These are phyloP conservation scores for Phytopythium mirpurense DNA, from an alignment of 352 stramenopile species.

Conservation along the genomic window DNA sequence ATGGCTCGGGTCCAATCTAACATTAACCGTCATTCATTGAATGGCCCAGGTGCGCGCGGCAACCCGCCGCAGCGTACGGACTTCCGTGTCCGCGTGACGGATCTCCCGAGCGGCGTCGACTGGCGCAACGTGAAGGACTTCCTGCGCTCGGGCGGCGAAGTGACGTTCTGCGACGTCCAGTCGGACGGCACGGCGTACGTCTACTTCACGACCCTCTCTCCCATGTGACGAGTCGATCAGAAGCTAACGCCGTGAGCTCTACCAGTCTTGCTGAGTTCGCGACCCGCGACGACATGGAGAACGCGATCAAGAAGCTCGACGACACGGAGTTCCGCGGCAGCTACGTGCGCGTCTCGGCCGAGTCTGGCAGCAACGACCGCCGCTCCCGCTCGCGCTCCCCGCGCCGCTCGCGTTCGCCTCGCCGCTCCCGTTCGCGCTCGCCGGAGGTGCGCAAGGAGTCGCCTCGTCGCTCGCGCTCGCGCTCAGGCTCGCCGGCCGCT, in stretches of 20 bases:
- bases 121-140: slow-evolving; percentile 89
- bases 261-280: slow-evolving; percentile 77
- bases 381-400: slow-evolving; percentile 63
- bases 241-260: not conserved
- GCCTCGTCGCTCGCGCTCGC: slow-evolving; percentile 53
- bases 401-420: slow-evolving; percentile 49
- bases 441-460: slow-evolving; percentile 53
- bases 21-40: not conserved
- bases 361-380: slow-evolving; percentile 22
- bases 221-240: slow-evolving; percentile 3
- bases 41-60: slow-evolving; percentile 20
- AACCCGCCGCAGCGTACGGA: slow-evolving; percentile 74
- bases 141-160: slow-evolving; percentile 73
- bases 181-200: slow-evolving; percentile 79
- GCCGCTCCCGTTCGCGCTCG: slow-evolving; percentile 68
- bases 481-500: slow-evolving; percentile 47
- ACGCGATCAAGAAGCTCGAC: slow-evolving; percentile 81
- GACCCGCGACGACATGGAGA: slow-evolving; percentile 79
- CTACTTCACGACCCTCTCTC: too few species aligned
- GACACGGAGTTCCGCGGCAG: slow-evolving; percentile 86
- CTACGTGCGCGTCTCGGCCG: slow-evolving; percentile 68
- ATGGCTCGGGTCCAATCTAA: not conserved
- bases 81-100: slow-evolving; percentile 70
- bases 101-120: slow-evolving; percentile 70
- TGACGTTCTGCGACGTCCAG: slow-evolving; percentile 85